Evolutionary conservation across 352 stramenopile genomes (phyloP), one percentile per base, ranked within the genome.

Genomic region (Globisporangium iwayamae): DNA sequence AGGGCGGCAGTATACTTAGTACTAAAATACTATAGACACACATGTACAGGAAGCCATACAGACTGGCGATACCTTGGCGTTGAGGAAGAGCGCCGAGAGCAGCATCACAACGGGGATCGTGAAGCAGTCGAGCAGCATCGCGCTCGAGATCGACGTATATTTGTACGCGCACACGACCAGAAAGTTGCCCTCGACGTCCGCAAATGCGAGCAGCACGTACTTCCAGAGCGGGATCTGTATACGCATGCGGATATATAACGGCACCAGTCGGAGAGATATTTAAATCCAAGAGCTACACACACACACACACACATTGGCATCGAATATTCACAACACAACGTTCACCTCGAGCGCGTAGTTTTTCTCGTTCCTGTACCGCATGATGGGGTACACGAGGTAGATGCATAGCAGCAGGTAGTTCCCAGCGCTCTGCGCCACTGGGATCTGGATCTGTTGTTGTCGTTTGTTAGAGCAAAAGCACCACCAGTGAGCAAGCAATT

Each of bases 111-210:
- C 90, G 3, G 97, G 94, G 43, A 99, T 97, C 3, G 94, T 96
- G 60, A 99, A 97, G 61, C 93, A 98, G 65, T 98, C 94, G 38
- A 99, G 79, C 65, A 99, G 81, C 79, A 98, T 98, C 16, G 96
- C 87, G 63, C 90, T 98, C 22, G 95, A 98, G 64, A 99, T 94
- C 10, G 87, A 97, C 48, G 97, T 99, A 74, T 98, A 98, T 55
- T 96, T 87, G 73, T 98, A 98, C 5, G 93, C 95, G n/a, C 96
- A 82, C n/a, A 98, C 85, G 50, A 94, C 85, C 7, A 98, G 68
- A 51, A 97, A 98, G 70, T 98, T 99, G 32, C 91, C 94, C 74
- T 98, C 84, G 1, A 99, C 92, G 73, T 99, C 96, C 11, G 97
- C 75, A 22, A 98, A 75, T 9, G 90, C 86, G n/a, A 98, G 62